Evolutionary conservation across 441 rosid genomes (phyloP), one percentile per base, ranked within the genome.

Genomic region (Jatropha multifida): DNA sequence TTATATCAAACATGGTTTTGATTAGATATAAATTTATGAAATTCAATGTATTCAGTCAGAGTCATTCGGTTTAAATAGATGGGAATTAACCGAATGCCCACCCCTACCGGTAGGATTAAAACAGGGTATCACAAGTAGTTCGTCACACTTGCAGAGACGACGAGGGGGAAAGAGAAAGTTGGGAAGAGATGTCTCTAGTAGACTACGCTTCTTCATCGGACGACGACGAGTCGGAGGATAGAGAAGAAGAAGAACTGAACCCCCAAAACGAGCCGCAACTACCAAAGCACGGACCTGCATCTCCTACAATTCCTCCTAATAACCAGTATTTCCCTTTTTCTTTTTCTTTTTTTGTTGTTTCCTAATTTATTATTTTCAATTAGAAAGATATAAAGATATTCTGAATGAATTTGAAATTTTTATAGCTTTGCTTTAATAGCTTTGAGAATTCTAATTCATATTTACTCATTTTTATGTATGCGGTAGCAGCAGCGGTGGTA

Each of bases 191-290:
- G 94, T 81, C 94, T 65, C 81, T 88, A 71, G 92, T 90, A 9
- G 94, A 90, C 79, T 90, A 90, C 81, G 90, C 88, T 71, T 85
- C 90, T 69, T 88, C 94, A 40, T 87, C 91, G 4, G 88, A 88
- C 83, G 90, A 88, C 69, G 94, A 83, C 68, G 79, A 44, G 49
- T 68, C 81, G n/a, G 85, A 82, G 73, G 71, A 61, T 48, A 54
- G 7, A 13, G 61, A 48, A n/a, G 77, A 75, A 62, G 81, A 44
- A 66, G 74, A 63, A 15, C 72, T 69, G n/a, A 55, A 73, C 2
- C 69, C 20, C 13, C 71, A 42, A 23, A 60, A 71, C n/a, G 27
- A 66, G 55, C 37, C 32, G 2, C 51, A 71, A 51, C 8, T 65
- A 5, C 37, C 37, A 38, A 76, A 72, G 48, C 67, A 73, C 41